Base-by-base conservation (phyloP, 2,329 filamentous ascomycete species). In the Cercospora sp. region DNA sequence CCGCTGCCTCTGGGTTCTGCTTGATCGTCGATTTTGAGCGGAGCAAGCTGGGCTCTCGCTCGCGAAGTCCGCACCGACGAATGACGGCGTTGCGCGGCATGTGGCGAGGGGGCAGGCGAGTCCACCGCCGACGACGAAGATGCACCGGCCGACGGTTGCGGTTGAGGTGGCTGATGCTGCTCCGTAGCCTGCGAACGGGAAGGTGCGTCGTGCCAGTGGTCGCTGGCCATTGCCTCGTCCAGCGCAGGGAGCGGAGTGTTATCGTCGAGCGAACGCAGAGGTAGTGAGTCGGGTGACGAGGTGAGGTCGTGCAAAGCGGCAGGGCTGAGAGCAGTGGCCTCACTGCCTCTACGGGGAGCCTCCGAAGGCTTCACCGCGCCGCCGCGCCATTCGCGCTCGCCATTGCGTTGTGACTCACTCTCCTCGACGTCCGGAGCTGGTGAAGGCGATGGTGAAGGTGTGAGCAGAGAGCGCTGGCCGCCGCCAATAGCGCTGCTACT, bases 1-100 rank as follows among this genome's bases (percentile, higher is more conserved):
- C n/a, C 30, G 36, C 48, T 58, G 62, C 51, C 53, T 45, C 31
- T 42, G 20, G 12, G 28, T 9, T 62, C 60, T 13, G 36, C 40
- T 28, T 75, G 72, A 13, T 76, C 75, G 10, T 77, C 77, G 18
- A 66, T 74, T n/a, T 51, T 67, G 10, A 71, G 66, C n/a, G 69
- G 67, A 12, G 70, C 45, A 6, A 72, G 64, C 64, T 67, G 63
- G 5, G 66, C 69, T 60, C 70, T 73, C 9, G 53, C 20, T 45
- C 68, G 71, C 3, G 67, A 59, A 3, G 51, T 30, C 28, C 64
- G 70, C 28, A 65, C 66, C 4, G 71, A 69, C 18, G 68, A 71
- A 10, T 66, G 64, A 33, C 61, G 65, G 13, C 68, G 55, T n/a
- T 71, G 70, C 45, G 45, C 9, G 45, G 20, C n/a, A 26, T 12